Evolutionary conservation across 352 stramenopile species (phyloP).

Genomic region (Globisporangium spinosum): DNA sequence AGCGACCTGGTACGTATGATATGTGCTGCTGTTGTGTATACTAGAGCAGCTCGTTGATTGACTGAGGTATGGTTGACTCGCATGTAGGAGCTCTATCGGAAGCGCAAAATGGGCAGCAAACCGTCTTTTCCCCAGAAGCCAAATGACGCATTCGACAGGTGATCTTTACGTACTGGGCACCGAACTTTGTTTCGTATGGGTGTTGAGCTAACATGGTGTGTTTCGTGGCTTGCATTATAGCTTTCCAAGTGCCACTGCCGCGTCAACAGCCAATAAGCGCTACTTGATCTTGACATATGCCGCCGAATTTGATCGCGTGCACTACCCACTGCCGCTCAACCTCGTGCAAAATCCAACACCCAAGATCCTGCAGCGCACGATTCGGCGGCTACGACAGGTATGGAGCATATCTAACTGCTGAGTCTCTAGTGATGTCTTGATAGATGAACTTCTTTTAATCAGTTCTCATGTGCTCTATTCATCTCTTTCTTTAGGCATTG

Average conservation of each 20-base stretch:
- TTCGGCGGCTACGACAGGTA: conserved; percentile 59
- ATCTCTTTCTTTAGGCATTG: background rate
- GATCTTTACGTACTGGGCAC: background rate
- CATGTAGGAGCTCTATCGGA: conserved; percentile 64
- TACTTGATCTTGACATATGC: conserved; percentile 94
- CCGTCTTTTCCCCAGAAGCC: background rate
- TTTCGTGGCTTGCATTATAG: background rate
- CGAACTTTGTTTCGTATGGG: too few relatives aligned
- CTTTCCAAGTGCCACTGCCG: conserved; percentile 6
- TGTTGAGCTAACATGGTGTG: too few relatives aligned
- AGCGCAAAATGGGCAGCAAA: conserved; percentile 59
- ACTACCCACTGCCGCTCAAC: conserved; percentile 90
- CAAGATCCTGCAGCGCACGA: conserved; percentile 78
- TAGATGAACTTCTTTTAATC: background rate
- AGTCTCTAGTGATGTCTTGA: background rate
- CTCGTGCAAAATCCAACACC: conserved; percentile 57
- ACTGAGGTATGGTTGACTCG: background rate
- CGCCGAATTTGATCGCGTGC: conserved; percentile 92
- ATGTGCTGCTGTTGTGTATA: background rate
- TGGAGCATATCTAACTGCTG: background rate
- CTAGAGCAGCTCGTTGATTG: background rate
- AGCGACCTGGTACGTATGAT: conserved; percentile 56
- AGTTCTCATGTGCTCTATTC: background rate
- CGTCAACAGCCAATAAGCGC: conserved; percentile 45
- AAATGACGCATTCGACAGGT: conserved; percentile 21